phyloP scores from a whole-genome alignment of 75 land plant genomes.

The Adiantum capillusveneris region DNA sequence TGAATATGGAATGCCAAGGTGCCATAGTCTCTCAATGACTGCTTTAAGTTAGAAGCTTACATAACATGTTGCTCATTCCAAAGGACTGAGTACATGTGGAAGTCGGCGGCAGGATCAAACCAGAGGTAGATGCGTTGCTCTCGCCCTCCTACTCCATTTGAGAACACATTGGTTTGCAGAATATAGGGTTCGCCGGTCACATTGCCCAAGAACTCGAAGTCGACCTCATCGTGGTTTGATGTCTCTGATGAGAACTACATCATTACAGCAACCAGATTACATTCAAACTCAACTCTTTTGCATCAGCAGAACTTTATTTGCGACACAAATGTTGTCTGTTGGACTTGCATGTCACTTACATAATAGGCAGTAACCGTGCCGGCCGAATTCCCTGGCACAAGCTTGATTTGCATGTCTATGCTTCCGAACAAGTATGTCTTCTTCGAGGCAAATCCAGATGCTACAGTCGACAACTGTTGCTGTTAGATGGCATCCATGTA shows the following conservation, averaged over 20 bases:
- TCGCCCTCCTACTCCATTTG: slow-evolving; percentile 28
- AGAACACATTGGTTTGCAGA: slow-evolving; percentile 40
- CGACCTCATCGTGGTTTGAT: slow-evolving; percentile 27
- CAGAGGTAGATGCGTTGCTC: slow-evolving; percentile 41
- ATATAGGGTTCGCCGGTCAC: slow-evolving; percentile 33
- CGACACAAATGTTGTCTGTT: neutral
- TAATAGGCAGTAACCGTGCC: slow-evolving; percentile 22
- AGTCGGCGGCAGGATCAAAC: slow-evolving; percentile 43
- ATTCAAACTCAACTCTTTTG: too few species aligned
- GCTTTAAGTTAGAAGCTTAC: slow-evolving; percentile 11
- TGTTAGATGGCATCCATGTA: neutral
- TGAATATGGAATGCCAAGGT: neutral
- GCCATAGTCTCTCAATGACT: neutral
- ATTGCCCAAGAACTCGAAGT: slow-evolving; percentile 49
- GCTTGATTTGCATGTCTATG: slow-evolving; percentile 17
- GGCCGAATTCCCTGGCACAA: slow-evolving; percentile 19
- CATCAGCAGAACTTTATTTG: neutral
- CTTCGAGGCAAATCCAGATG: slow-evolving; percentile 18
- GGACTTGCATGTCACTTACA: neutral
- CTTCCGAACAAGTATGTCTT: slow-evolving; percentile 10
- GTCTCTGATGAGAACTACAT: slow-evolving; percentile 33
- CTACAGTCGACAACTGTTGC: slow-evolving; percentile 4
- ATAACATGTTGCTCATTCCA: slow-evolving; percentile 34
- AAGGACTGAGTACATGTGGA: slow-evolving; percentile 34
- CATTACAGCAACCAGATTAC: neutral